A percentile compares a stretch with the other conserved stretches of the same genome.
phyloP scores from a whole-genome alignment of 768 basidiomycete genomes.

The Boletus insuetus region DNA sequence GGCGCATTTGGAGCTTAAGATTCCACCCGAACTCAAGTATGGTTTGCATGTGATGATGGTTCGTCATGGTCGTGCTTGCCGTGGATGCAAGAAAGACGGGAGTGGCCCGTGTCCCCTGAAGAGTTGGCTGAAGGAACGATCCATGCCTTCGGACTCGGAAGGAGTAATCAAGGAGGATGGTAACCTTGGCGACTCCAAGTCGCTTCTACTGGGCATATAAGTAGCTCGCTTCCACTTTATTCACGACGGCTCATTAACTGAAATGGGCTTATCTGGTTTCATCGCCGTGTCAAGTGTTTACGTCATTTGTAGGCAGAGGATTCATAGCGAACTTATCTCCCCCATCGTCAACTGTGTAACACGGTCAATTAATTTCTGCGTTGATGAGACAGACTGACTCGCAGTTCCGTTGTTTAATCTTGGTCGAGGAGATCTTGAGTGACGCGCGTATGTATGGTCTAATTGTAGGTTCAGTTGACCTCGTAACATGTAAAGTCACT shows the following conservation, averaged over 20 bases:
- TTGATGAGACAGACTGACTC: background rate
- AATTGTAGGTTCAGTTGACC: slow-evolving; percentile 12
- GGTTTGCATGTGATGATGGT: slow-evolving; percentile 60
- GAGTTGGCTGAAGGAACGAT: slow-evolving; percentile 33
- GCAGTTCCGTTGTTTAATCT: background rate
- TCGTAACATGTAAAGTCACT: slow-evolving; percentile 4
- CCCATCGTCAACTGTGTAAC: slow-evolving; percentile 2
- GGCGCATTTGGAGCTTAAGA: slow-evolving; percentile 51
- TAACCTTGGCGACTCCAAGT: background rate
- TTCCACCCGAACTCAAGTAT: slow-evolving; percentile 54
- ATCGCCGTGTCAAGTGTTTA: background rate
- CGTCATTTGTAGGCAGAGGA: background rate
- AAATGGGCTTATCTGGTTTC: background rate
- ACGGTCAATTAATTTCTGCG: background rate
- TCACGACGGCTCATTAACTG: background rate
- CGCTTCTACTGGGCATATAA: background rate
- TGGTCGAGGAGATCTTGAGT: slow-evolving; percentile 1
- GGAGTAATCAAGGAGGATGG: background rate
- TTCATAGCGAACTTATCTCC: slow-evolving; percentile 3
- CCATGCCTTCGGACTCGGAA: slow-evolving; percentile 18
- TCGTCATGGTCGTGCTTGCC: slow-evolving; percentile 51
- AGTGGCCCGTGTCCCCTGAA: slow-evolving; percentile 36
- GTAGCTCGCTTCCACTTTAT: background rate
- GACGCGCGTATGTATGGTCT: slow-evolving; percentile 1
- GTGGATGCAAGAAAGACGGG: slow-evolving; percentile 47